phyloP scores from a whole-genome alignment of 305 asterid genomes.

The Rubia occidens region DNA sequence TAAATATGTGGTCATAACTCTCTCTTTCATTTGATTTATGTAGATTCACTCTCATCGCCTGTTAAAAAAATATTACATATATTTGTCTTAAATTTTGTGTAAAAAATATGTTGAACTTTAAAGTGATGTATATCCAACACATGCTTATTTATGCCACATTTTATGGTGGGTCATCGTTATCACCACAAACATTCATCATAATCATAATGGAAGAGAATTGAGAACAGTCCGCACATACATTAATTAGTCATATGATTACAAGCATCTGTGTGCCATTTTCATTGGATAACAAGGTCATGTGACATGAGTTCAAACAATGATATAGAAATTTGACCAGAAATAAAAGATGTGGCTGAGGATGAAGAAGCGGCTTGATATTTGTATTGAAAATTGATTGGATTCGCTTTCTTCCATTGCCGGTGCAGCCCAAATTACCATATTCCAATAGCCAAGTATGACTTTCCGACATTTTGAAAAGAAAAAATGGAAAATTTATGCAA shows the following conservation, averaged over 20 bases:
- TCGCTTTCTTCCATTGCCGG: background rate
- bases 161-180: background rate
- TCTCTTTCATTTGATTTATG: too few relatives aligned
- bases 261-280: background rate
- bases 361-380: conserved; percentile 18
- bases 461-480: background rate
- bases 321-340: background rate
- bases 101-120: too few relatives aligned
- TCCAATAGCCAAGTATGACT: conserved; percentile 8
- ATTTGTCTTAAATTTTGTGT: too few relatives aligned
- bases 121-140: too few relatives aligned
- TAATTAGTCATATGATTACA: background rate
- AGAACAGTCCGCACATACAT: background rate
- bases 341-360: conserved; percentile 23
- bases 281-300: background rate
- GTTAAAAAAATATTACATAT: too few relatives aligned
- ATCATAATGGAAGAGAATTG: background rate
- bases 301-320: background rate
- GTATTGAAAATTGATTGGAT: background rate
- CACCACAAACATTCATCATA: background rate
- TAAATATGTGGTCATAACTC: too few relatives aligned
- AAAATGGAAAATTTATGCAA: background rate
- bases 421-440: background rate
- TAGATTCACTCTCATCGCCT: too few relatives aligned
- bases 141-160: too few relatives aligned